phyloP scores from a whole-genome alignment of 805 yeast genomes.

The Candida vaughaniae region DNA sequence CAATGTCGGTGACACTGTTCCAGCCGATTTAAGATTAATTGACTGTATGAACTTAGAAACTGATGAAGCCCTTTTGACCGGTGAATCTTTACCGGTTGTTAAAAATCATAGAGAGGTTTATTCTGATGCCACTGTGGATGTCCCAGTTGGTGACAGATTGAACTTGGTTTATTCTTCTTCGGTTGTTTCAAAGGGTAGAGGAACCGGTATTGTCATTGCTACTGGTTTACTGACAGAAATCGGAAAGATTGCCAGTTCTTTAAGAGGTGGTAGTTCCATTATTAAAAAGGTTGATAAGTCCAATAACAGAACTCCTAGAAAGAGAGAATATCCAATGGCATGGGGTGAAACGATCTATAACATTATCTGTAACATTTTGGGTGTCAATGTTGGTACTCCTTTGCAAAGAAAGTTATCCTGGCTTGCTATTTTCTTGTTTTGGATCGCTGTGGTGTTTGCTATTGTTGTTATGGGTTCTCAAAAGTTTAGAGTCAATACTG shows the following conservation, averaged over 20 bases:
- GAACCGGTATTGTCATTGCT: constrained; percentile 36
- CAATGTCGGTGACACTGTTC: constrained; percentile 42
- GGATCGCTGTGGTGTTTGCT: constrained; percentile 42
- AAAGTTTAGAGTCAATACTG: constrained; percentile 28
- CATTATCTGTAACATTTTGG: constrained; percentile 44
- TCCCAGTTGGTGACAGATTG: constrained; percentile 37
- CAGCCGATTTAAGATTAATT: constrained; percentile 41
- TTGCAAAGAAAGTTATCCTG: constrained; percentile 46
- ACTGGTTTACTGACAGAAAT: constrained; percentile 43
- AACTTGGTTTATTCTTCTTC: constrained; percentile 37
- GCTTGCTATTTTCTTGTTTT: constrained; percentile 51
- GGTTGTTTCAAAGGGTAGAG: constrained; percentile 42
- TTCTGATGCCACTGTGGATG: constrained; percentile 32
- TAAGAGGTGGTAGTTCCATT: constrained; percentile 22
- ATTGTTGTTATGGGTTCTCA: constrained; percentile 40
- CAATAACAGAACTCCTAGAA: constrained; percentile 34
- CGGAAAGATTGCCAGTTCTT: constrained; percentile 40
- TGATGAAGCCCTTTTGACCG: constrained; percentile 46
- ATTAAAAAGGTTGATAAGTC: constrained; percentile 35
- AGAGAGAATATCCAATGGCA: constrained; percentile 35
- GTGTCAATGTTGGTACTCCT: constrained; percentile 47
- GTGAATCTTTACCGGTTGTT: constrained; percentile 35
- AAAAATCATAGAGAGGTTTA: constrained; percentile 36
- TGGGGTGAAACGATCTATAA: constrained; percentile 39
- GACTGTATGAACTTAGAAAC: constrained; percentile 38